A percentile compares a stretch with the other conserved stretches of the same genome.
These are phyloP conservation scores for Alternaria consortialis DNA, from an alignment of 2,329 filamentous ascomycete genomes.

Conservation along the genomic window DNA sequence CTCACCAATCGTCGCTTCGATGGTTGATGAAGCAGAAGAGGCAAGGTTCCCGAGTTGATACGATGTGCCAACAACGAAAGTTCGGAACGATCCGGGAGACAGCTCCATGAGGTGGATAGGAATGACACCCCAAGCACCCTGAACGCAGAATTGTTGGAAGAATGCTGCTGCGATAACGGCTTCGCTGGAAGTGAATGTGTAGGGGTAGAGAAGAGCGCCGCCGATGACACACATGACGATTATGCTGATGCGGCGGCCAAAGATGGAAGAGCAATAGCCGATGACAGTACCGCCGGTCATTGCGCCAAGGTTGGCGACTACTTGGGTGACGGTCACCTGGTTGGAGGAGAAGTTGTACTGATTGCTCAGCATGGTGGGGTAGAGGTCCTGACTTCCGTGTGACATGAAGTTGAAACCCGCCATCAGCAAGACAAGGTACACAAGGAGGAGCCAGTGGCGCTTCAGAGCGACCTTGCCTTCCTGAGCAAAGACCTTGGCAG, in stretches of 20 bases:
- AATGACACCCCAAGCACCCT: slow-evolving; percentile 57
- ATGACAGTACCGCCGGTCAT: slow-evolving; percentile 58
- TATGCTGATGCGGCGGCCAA: slow-evolving; percentile 59
- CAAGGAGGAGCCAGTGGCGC: slow-evolving; percentile 80
- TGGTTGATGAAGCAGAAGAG: slow-evolving; percentile 74
- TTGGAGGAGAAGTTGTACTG: slow-evolving; percentile 64
- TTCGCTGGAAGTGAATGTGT: slow-evolving; percentile 72
- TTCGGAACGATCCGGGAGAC: slow-evolving; percentile 74
- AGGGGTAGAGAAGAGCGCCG: slow-evolving; percentile 83
- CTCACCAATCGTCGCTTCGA: slow-evolving; percentile 79
- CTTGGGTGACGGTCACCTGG: slow-evolving; percentile 59
- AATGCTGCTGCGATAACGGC: slow-evolving; percentile 81
- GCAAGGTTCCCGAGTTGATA: slow-evolving; percentile 83
- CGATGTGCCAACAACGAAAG: slow-evolving; percentile 76
- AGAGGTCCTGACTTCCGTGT: slow-evolving; percentile 75
- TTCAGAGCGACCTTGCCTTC: slow-evolving; percentile 82
- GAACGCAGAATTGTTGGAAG: slow-evolving; percentile 69
- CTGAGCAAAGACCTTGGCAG: slow-evolving; percentile 72
- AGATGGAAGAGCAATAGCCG: slow-evolving; percentile 57
- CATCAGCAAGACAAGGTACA: slow-evolving; percentile 87
- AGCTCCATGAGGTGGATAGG: slow-evolving; percentile 80
- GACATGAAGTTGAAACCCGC: slow-evolving; percentile 93
- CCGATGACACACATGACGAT: slow-evolving; percentile 66
- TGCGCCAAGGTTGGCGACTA: slow-evolving; percentile 61
- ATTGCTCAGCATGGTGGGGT: slow-evolving; percentile 68